A percentile compares a stretch with the other conserved stretches of the same genome.
phyloP scores from a whole-genome alignment of 2,329 filamentous ascomycete species.

The Dactylellina drechsleri region DNA sequence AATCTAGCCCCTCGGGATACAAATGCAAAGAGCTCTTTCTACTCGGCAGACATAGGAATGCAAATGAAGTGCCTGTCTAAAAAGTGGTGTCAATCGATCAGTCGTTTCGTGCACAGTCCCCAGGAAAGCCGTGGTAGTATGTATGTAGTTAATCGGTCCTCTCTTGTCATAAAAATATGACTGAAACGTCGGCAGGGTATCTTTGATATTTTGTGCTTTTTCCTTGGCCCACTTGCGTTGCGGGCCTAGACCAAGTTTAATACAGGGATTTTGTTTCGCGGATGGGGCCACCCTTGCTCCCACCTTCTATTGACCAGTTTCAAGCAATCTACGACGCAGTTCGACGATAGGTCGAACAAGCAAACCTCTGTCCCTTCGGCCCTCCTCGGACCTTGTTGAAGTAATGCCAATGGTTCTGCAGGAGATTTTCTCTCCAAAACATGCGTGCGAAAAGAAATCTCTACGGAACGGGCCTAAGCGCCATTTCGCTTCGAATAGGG shows the following conservation, averaged over 20 bases:
- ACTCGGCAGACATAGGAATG: background rate
- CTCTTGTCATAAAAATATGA: background rate
- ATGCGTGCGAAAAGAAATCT: constrained; percentile 10
- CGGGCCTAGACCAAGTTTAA: constrained; percentile 16
- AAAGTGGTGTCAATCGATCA: background rate
- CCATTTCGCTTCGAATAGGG: constrained; percentile 39
- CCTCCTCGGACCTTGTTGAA: too few species aligned
- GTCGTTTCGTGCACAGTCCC: too few species aligned
- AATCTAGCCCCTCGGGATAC: constrained; percentile 1
- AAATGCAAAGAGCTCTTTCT: constrained; percentile 3
- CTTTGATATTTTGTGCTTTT: constrained; percentile 9
- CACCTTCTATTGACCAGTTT: background rate
- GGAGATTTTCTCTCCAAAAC: constrained; percentile 4
- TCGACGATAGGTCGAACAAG: too few species aligned
- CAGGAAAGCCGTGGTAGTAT: too few species aligned
- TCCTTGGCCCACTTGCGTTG: constrained; percentile 4
- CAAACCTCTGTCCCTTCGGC: too few species aligned
- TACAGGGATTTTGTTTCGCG: constrained; percentile 8
- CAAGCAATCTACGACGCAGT: constrained; percentile 2
- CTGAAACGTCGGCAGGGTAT: constrained; percentile 1
- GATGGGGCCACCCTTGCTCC: background rate
- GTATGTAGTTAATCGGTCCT: too few species aligned
- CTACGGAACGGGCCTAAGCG: constrained; percentile 49
- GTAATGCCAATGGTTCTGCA: background rate
- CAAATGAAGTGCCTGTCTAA: background rate